Evolutionary conservation across 495 filamentous ascomycete genomes (phyloP).

Genomic region (Aspergillus mulundensis): DNA sequence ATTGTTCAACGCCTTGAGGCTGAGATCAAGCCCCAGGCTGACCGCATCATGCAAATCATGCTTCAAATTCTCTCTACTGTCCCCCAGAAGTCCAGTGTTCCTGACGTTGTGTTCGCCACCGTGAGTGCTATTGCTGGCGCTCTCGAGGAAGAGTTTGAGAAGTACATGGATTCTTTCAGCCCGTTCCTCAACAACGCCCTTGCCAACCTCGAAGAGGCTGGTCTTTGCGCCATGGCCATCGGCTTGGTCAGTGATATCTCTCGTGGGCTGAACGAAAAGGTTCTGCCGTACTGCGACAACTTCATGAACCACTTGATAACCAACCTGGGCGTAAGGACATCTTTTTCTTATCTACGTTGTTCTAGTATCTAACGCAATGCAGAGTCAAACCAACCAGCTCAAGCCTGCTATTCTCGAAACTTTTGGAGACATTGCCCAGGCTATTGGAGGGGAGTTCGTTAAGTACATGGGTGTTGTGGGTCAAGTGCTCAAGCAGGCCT

Average conservation of each 20-base stretch:
- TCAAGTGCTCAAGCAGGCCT: conserved; percentile 89
- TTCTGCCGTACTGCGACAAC: conserved; percentile 88
- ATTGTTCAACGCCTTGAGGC: conserved; percentile 89
- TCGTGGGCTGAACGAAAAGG: conserved; percentile 80
- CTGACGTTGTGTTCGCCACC: conserved; percentile 86
- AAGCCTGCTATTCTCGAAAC: conserved; percentile 97
- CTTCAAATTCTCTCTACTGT: conserved; percentile 75
- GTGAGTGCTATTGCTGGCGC: conserved; percentile 82
- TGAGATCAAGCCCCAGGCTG: conserved; percentile 84
- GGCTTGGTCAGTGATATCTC: conserved; percentile 94
- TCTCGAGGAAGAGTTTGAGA: conserved; percentile 84
- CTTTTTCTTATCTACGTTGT: conserved; percentile 22
- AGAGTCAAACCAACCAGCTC: conserved; percentile 81
- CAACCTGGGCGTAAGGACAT: conserved; percentile 69
- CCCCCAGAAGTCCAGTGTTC: conserved; percentile 85
- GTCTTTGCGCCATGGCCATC: conserved; percentile 94
- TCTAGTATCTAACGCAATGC: conserved; percentile 44
- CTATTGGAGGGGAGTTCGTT: conserved; percentile 88
- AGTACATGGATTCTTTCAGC: conserved; percentile 93
- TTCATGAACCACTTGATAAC: conserved; percentile 97
- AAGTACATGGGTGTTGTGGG: conserved; percentile 88
- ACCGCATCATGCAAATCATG: conserved; percentile 87
- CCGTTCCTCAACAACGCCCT: conserved; percentile 91
- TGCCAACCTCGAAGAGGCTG: conserved; percentile 89
- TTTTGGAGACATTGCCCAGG: conserved; percentile 96